Conservation (phyloP, 2,329 filamentous ascomycete species). For the Cytospora piceae region DNA sequence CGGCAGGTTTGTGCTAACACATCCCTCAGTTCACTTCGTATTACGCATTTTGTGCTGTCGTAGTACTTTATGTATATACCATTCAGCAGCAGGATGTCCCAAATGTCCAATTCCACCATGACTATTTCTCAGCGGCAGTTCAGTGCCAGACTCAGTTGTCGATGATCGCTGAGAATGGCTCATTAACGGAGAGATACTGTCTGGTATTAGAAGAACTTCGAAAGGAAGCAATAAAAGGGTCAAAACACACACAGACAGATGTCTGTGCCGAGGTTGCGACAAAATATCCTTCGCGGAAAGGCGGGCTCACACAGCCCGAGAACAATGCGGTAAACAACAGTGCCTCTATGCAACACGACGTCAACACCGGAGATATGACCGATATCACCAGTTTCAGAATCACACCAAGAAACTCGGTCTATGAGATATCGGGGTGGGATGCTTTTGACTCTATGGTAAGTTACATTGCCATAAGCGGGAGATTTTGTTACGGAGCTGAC, state of each 20-base stretch:
- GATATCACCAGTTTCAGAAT: slow-evolving; percentile 14
- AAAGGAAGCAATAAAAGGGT: slow-evolving; percentile 18
- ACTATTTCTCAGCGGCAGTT: slow-evolving; percentile 43
- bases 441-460: slow-evolving; percentile 31
- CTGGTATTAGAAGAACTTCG: slow-evolving; percentile 45
- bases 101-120: slow-evolving; percentile 33
- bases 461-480: too few species aligned
- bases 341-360: neutral
- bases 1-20: neutral
- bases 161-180: slow-evolving; percentile 42
- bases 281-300: neutral
- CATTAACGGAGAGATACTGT: slow-evolving; percentile 46
- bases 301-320: neutral
- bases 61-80: slow-evolving; percentile 49
- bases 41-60: slow-evolving; percentile 49
- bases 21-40: slow-evolving; percentile 44
- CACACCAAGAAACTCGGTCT: slow-evolving; percentile 24
- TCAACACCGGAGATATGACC: neutral
- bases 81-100: slow-evolving; percentile 42
- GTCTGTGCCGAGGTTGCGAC: neutral
- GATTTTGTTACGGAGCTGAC: neutral
- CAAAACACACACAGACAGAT: neutral
- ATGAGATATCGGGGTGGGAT: slow-evolving; percentile 28
- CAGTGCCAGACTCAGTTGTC: slow-evolving; percentile 47
- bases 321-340: neutral